Evolutionary conservation across 805 yeast genomes (phyloP).

Genomic region (Limtongozyma cylindracea): DNA sequence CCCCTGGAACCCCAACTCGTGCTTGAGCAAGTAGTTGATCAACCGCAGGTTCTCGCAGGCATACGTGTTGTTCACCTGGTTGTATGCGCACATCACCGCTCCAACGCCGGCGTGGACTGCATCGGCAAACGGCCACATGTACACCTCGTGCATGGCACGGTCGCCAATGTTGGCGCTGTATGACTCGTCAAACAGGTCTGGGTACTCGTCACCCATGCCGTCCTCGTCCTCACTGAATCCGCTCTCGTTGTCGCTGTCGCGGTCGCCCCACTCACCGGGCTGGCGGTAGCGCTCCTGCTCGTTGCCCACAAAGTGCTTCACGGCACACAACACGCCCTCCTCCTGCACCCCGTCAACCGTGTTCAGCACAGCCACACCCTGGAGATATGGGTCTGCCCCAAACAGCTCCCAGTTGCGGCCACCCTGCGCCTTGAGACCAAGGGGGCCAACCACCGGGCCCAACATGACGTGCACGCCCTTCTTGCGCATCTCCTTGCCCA

Average conservation of each 20-base stretch:
- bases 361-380: conserved; percentile 25
- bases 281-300: conserved; percentile 40
- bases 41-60: conserved; percentile 34
- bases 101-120: conserved; percentile 34
- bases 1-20: conserved; percentile 40
- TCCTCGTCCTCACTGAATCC: too few species aligned
- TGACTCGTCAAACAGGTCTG: conserved; percentile 12
- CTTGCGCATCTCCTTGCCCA: conserved; percentile 24
- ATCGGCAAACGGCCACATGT: conserved; percentile 44
- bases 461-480: conserved; percentile 30
- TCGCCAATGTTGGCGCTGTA: conserved; percentile 31
- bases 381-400: conserved; percentile 34
- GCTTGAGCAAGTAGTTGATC: conserved; percentile 27
- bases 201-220: too few species aligned
- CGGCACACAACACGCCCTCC: conserved; percentile 29
- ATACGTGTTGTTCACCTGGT: conserved; percentile 26
- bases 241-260: too few species aligned
- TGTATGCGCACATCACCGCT: conserved; percentile 35
- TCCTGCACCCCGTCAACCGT: conserved; percentile 29
- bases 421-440: conserved; percentile 35
- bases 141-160: conserved; percentile 33
- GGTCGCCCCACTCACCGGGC: conserved; percentile 24
- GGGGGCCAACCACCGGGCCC: conserved; percentile 35
- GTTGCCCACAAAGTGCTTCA: conserved; percentile 30
- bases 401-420: conserved; percentile 45